A percentile compares a stretch with the other conserved stretches of the same genome.
Evolutionary conservation across 2,329 filamentous ascomycete genomes (phyloP).

Genomic region (Capronia epimyces): DNA sequence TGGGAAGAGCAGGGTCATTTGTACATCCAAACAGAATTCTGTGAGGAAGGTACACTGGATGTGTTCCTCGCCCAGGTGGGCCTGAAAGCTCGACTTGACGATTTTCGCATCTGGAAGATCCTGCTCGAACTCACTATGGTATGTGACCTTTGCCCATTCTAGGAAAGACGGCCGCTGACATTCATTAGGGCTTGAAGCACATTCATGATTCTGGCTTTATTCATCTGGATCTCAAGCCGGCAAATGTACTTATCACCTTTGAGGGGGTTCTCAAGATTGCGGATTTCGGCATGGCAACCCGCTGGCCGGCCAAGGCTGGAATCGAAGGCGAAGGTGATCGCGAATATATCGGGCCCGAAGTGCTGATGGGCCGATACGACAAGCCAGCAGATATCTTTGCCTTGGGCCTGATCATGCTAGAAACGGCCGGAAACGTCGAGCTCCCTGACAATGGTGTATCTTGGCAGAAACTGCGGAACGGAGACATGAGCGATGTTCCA

Average conservation of each 20-base stretch:
- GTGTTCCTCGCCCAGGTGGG: conserved; percentile 79
- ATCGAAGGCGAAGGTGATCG: conserved; percentile 92
- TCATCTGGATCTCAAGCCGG: conserved; percentile 62
- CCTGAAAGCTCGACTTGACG: conserved; percentile 78
- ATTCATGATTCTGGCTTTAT: conserved; percentile 85
- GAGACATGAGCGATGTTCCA: conserved; percentile 82
- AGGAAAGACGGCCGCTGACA: conserved; percentile 28
- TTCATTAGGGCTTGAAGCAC: conserved; percentile 70
- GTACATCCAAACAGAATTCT: conserved; percentile 97
- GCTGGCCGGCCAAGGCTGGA: conserved; percentile 67
- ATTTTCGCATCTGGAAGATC: conserved; percentile 98
- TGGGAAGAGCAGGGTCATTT: conserved; percentile 84
- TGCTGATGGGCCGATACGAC: conserved; percentile 77
- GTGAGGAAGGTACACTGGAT: conserved; percentile 86
- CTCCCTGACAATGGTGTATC: conserved; percentile 87
- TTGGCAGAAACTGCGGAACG: conserved; percentile 84
- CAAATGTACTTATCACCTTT: conserved; percentile 61
- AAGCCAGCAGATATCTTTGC: conserved; percentile 92
- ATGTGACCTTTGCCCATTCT: conserved; percentile 38
- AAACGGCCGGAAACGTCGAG: conserved; percentile 88
- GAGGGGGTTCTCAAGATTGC: conserved; percentile 62
- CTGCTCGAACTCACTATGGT: conserved; percentile 78
- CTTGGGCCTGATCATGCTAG: conserved; percentile 86
- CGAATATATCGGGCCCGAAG: conserved; percentile 92
- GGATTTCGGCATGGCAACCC: conserved; percentile 67